phyloP scores from a whole-genome alignment of 169 alveolate species.

The Amoebophrya sp. region DNA sequence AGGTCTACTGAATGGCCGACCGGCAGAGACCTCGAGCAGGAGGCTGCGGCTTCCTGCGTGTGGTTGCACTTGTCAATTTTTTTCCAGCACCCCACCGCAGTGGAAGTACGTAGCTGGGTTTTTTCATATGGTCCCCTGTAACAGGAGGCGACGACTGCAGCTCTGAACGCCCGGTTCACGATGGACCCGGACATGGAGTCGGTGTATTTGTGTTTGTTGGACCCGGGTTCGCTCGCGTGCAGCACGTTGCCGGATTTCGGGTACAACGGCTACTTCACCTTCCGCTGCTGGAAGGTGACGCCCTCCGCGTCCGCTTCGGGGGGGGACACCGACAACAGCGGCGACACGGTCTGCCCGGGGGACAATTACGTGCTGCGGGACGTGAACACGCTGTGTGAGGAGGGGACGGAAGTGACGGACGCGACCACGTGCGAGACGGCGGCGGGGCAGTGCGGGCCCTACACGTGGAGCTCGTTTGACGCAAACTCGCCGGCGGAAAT shows the following conservation, averaged over 20 bases:
- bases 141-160: not conserved
- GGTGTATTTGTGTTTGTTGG: not conserved
- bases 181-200: not conserved
- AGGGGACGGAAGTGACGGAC: not conserved
- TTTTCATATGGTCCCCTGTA: no score
- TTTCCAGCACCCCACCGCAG: no score
- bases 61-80: no score
- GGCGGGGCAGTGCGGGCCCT: not conserved
- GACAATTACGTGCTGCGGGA: not conserved
- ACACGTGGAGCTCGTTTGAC: not conserved
- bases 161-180: not conserved
- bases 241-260: not conserved
- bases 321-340: not conserved
- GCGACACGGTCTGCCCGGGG: not conserved
- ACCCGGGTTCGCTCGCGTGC: not conserved
- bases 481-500: not conserved
- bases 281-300: not conserved
- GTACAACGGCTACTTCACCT: not conserved
- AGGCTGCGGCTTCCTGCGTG: no score
- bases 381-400: not conserved
- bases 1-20: no score
- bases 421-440: not conserved
- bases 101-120: no score
- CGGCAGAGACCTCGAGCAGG: no score
- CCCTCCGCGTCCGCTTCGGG: not conserved